A percentile compares a stretch with the other conserved stretches of the same genome.
These are phyloP conservation scores for Dothideomycetes sp. DNA, from an alignment of 2,329 filamentous ascomycete genomes.

Conservation along the genomic window DNA sequence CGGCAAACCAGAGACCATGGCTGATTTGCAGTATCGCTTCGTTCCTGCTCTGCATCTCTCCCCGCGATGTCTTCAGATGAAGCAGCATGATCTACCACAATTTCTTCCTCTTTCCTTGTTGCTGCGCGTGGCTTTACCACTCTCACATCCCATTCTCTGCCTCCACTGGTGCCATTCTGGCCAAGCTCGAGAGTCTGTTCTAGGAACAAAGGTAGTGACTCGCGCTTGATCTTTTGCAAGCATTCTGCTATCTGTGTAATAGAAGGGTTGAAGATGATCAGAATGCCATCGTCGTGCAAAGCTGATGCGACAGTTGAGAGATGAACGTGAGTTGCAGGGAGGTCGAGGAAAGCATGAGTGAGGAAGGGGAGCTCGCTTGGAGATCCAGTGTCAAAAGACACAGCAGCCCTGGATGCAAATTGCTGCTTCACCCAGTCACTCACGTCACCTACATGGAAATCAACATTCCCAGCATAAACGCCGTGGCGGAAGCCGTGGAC, in stretches of 20 bases:
- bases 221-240: conserved; percentile 41
- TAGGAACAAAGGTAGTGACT: conserved; percentile 44
- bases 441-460: conserved; percentile 62
- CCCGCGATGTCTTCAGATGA: conserved; percentile 1
- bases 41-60: background rate
- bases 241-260: conserved; percentile 67
- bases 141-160: conserved; percentile 54
- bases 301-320: conserved; percentile 42
- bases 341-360: conserved; percentile 60
- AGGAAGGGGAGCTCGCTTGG: no score
- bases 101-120: conserved; percentile 6
- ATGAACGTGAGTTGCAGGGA: conserved; percentile 51
- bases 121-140: conserved; percentile 31
- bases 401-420: conserved; percentile 24
- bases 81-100: conserved; percentile 1
- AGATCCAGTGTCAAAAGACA: no score
- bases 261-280: conserved; percentile 65
- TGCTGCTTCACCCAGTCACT: conserved; percentile 51
- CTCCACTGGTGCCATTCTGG: conserved; percentile 37
- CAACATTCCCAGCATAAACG: conserved; percentile 57
- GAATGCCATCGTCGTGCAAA: conserved; percentile 51
- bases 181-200: conserved; percentile 51
- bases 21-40: conserved; percentile 6
- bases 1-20: conserved; percentile 23
- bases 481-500: conserved; percentile 58